Evolutionary conservation across 768 basidiomycete species (phyloP).

Genomic region (Termitomyces sp.): DNA sequence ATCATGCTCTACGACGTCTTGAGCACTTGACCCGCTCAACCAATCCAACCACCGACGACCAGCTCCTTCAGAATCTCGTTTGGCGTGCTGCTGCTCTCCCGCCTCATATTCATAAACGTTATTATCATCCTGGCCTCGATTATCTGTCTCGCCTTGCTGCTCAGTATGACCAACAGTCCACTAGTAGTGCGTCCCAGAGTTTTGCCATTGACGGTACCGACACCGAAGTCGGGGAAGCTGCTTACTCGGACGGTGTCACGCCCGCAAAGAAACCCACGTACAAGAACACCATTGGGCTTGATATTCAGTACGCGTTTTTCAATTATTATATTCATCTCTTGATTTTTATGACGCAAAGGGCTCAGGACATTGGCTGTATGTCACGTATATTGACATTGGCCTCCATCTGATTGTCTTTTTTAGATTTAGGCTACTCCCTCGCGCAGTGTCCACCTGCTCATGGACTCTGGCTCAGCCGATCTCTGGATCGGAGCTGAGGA

Average conservation of each 20-base stretch:
- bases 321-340: neutral
- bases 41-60: conserved; percentile 22
- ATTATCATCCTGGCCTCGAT: conserved; percentile 2
- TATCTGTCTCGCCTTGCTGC: conserved; percentile 3
- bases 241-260: conserved; percentile 12
- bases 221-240: conserved; percentile 19
- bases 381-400: neutral
- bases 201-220: conserved; percentile 1
- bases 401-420: neutral
- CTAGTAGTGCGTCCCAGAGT: neutral
- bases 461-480: conserved; percentile 63
- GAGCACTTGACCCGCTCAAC: conserved; percentile 51
- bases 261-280: conserved; percentile 12
- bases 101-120: conserved; percentile 18
- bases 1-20: conserved; percentile 46
- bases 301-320: conserved; percentile 43
- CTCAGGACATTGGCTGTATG: conserved; percentile 45
- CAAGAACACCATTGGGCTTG: conserved; percentile 41
- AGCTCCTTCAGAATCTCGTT: conserved; percentile 31
- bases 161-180: neutral
- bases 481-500: conserved; percentile 49
- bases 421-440: conserved; percentile 40
- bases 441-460: conserved; percentile 39
- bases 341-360: conserved; percentile 20
- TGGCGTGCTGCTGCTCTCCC: conserved; percentile 33